Conservation (phyloP, 495 filamentous ascomycete species). For the Niebla homalea region DNA sequence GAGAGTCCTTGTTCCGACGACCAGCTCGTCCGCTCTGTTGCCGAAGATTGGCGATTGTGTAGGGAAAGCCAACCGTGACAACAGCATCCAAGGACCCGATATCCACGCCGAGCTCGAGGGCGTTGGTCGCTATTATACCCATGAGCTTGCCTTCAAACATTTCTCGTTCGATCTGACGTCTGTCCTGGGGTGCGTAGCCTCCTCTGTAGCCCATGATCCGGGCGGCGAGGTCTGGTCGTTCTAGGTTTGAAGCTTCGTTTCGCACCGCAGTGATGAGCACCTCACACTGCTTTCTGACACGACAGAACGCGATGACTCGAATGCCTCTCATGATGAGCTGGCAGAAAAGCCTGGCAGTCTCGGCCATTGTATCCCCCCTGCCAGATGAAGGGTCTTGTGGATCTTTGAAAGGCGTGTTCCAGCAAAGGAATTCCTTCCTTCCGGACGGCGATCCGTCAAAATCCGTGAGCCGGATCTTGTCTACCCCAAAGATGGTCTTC, state of each 20-base stretch:
- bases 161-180: constrained; percentile 78
- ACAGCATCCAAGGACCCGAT: constrained; percentile 94
- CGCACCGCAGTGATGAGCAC: constrained; percentile 68
- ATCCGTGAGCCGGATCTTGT: constrained; percentile 64
- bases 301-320: constrained; percentile 86
- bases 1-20: constrained; percentile 82
- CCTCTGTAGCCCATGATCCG: constrained; percentile 93
- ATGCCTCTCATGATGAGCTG: constrained; percentile 81
- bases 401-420: constrained; percentile 96
- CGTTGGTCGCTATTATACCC: constrained; percentile 88
- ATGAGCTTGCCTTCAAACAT: constrained; percentile 95
- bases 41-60: constrained; percentile 82
- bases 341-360: constrained; percentile 80
- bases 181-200: constrained; percentile 90
- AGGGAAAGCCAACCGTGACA: constrained; percentile 86
- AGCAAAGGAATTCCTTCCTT: constrained; percentile 90
- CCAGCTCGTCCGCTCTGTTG: constrained; percentile 94
- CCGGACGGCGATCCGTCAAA: constrained; percentile 91
- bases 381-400: constrained; percentile 76
- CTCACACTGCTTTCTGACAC: constrained; percentile 79
- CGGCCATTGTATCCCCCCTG: constrained; percentile 65
- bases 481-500: constrained; percentile 81
- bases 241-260: constrained; percentile 57
- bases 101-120: constrained; percentile 86
- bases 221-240: constrained; percentile 56